Evolutionary conservation across 768 basidiomycete species (phyloP), one percentile per base, ranked within the genome.

Genomic region (Panaeolus cyanescens): DNA sequence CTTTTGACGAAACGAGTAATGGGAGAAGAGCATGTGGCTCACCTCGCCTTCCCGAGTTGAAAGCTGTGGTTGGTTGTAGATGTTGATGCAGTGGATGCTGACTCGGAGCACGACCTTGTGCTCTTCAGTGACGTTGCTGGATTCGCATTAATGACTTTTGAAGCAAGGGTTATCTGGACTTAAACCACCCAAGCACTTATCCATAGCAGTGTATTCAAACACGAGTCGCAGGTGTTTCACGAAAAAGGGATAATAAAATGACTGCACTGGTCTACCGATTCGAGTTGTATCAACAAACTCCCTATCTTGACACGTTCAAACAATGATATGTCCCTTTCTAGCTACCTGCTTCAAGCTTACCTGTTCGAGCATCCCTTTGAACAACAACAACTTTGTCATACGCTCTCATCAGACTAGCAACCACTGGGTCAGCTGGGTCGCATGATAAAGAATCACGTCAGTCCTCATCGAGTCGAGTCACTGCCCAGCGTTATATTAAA

Each of bases 361-460:
- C 45, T 28, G 45, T 50, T 50, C 45, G 25, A 50, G 45, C 2
- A 28, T 50, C 45, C 45, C 45, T 50, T 50, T 50, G 12, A 50
- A 50, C 45, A 50, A 50, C 45, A 50, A 50, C n/a, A n/a, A 28
- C 8, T 28, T 28, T 50, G 45, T 50, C 45, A 50, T 50, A 13
- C 9, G 4, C 12, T 28, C 45, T 15, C 15, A 50, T 28, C 45
- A 28, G 22, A 13, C 45, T 30, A 50, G 45, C 45, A 50, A 50
- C 45, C 45, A 50, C 45, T 15, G 25, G 22, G 30, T 50, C 22
- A 22, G 30, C 25, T 13, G n/a, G 45, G 45, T 50, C 45, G 25
- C 45, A 50, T 50, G 45, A 50, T 50, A 13, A 50, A 50, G 22
- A 50, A 50, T 28, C 45, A 50, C 45, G 45, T 50, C 45, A 50